phyloP scores from a whole-genome alignment of 192 early-diverging fungal species.

The Thoreauomyces humboldtii region DNA sequence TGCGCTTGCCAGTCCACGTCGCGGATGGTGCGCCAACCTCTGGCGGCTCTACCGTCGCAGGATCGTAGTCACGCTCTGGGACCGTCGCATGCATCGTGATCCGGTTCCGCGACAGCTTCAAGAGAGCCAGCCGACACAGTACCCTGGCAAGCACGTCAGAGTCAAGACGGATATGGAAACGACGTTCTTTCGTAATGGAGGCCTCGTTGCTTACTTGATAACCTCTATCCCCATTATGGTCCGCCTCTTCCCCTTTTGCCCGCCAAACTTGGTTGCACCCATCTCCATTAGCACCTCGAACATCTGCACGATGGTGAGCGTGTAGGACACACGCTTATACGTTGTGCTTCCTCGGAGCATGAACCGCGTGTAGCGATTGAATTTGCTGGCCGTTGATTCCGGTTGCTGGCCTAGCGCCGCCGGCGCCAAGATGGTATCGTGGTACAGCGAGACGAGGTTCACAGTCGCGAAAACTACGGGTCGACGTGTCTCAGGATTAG shows the following conservation, averaged over 20 bases:
- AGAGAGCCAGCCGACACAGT: constrained; percentile 47
- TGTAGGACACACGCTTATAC: constrained; percentile 59
- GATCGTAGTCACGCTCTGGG: constrained; percentile 69
- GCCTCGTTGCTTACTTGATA: constrained; percentile 52
- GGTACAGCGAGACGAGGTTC: constrained; percentile 79
- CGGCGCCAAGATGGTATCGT: constrained; percentile 74
- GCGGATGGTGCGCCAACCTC: not conserved
- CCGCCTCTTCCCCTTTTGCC: constrained; percentile 58
- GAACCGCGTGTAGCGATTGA: constrained; percentile 74
- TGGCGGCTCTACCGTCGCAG: constrained; percentile 24
- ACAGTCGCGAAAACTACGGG: constrained; percentile 80
- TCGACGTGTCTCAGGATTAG: too few relatives aligned
- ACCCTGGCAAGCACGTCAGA: too few relatives aligned
- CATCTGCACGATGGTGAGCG: constrained; percentile 70
- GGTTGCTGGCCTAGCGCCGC: constrained; percentile 38
- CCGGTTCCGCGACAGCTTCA: constrained; percentile 50
- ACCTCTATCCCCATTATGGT: constrained; percentile 64
- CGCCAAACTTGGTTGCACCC: constrained; percentile 65
- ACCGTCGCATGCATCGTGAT: constrained; percentile 61
- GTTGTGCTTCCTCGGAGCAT: constrained; percentile 49
- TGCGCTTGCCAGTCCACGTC: constrained; percentile 54
- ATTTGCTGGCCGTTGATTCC: constrained; percentile 25
- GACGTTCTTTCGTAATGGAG: not conserved
- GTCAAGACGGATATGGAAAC: not conserved
- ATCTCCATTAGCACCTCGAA: constrained; percentile 77